These are phyloP conservation scores for Suillus decipiens DNA, from an alignment of 768 basidiomycete species.

Conservation along the genomic window DNA sequence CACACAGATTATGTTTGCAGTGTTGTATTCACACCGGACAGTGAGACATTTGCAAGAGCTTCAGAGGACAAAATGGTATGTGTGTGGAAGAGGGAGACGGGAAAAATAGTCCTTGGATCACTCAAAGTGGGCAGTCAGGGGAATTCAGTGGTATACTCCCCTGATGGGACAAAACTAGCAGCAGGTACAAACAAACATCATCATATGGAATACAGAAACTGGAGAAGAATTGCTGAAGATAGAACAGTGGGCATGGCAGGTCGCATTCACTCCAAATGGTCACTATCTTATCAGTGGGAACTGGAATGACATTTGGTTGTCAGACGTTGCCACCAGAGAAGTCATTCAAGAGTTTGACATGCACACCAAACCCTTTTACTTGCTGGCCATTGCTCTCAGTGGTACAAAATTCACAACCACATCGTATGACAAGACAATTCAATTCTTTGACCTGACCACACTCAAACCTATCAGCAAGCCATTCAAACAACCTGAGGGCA, in stretches of 20 bases:
- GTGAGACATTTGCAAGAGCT: conserved; percentile 4
- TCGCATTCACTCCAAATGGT: background rate
- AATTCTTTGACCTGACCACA: background rate
- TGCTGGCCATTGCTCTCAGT: background rate
- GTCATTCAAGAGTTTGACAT: background rate
- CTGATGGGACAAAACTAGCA: background rate
- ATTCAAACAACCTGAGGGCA: background rate
- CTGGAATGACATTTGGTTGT: background rate
- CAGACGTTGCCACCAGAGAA: background rate
- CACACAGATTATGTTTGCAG: fast-evolving
- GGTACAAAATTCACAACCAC: background rate
- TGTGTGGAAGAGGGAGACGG: background rate
- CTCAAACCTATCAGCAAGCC: background rate
- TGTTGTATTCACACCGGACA: background rate
- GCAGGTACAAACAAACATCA: background rate
- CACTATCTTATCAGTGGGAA: background rate
- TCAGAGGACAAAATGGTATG: background rate
- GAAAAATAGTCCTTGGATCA: background rate
- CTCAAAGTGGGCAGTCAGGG: background rate
- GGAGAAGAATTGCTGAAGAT: background rate
- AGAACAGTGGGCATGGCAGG: background rate
- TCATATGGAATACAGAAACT: background rate
- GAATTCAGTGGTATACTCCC: background rate
- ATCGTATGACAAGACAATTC: background rate
- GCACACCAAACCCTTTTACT: background rate